Percentiles rank a stretch among this genome's conserved stretches.
These are phyloP conservation scores for Trametes sanguinea DNA, from an alignment of 768 basidiomycete genomes.

Conservation along the genomic window DNA sequence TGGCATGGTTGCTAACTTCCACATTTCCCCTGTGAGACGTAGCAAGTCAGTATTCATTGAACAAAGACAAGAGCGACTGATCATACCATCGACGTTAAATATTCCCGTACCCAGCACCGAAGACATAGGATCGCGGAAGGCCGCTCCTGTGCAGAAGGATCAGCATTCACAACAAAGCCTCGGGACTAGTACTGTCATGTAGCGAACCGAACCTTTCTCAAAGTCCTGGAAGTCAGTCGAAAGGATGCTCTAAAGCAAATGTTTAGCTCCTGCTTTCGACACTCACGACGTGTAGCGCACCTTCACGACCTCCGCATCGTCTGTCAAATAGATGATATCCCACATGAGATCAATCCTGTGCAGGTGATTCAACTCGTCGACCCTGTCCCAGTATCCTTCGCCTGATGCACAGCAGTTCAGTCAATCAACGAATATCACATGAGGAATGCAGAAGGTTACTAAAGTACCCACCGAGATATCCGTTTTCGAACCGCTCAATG, in stretches of 20 bases:
- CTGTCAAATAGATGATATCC: slow-evolving; percentile 23
- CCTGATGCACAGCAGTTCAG: slow-evolving; percentile 22
- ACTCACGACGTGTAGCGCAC: slow-evolving; percentile 17
- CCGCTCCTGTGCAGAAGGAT: slow-evolving; percentile 30
- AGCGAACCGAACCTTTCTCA: slow-evolving; percentile 40
- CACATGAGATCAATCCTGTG: slow-evolving; percentile 23
- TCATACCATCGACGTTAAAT: slow-evolving; percentile 54
- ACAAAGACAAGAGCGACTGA: not conserved
- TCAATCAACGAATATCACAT: no score
- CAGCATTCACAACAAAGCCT: not conserved
- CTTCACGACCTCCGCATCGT: slow-evolving; percentile 35
- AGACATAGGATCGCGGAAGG: slow-evolving; percentile 34
- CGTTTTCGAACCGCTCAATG: slow-evolving; percentile 3
- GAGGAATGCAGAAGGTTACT: not conserved
- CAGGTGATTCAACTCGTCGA: slow-evolving; percentile 28
- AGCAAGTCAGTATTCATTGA: not conserved
- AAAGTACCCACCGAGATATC: slow-evolving; percentile 5
- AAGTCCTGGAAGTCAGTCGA: slow-evolving; percentile 46
- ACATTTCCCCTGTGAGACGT: slow-evolving; percentile 29
- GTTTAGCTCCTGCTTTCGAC: not conserved
- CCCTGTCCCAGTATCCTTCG: slow-evolving; percentile 26
- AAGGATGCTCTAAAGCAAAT: slow-evolving; percentile 37
- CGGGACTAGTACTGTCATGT: no score
- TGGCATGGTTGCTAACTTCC: slow-evolving; percentile 27
- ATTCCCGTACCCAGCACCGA: slow-evolving; percentile 52